Evolutionary conservation across 2,329 filamentous ascomycete genomes (phyloP), one percentile per base, ranked within the genome.

Genomic region (Incumbomyces lentus): DNA sequence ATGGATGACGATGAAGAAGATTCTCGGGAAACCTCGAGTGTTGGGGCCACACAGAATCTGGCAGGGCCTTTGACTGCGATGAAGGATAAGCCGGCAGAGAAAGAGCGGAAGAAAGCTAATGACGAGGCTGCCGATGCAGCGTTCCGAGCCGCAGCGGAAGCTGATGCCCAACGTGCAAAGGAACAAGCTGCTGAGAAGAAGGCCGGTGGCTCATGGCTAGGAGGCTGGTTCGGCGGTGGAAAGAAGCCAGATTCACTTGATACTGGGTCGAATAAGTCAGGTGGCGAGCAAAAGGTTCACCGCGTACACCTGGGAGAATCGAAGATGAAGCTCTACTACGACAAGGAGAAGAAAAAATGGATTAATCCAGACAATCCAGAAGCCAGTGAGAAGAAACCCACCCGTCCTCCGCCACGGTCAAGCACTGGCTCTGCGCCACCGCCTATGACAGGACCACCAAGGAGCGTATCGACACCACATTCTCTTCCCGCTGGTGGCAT

Each of bases 321-420:
- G n/a, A 80, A 92, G 60, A 95, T 80, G 64, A 87, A 81, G 38
- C 95, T 98, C 65, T 83, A 90, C 55, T 98, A 92, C 59, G 92
- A 98, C 60, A 84, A 88, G 2, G 86, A 95, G n/a, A 76, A 95
- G 44, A 93, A 94, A 71, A 88, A 92, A 62, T 98, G 93, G 93
- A 75, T 98, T 62, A 96, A 98, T 71, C 95, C 95, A 72, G 95
- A 95, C 62, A 79, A 79, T 10, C 82, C 82, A 11, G 70, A 69
- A 12, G 75, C 78, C 6, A 81, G 84, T 46, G 76, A 76, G 26
- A 62, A 72, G 18, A 65, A 69, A n/a, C 80, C 81, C 1, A 81
- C 88, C 0, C 85, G 90, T 1, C 89, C 92, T 1, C 89, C 88
- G 3, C 44, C 44, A 37, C 19, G 29, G 41, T 34, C 26, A 18